Percentiles rank a stretch among this genome's conserved stretches.
Conservation (phyloP, 495 filamentous ascomycete species). For the Penicillium lagena region DNA sequence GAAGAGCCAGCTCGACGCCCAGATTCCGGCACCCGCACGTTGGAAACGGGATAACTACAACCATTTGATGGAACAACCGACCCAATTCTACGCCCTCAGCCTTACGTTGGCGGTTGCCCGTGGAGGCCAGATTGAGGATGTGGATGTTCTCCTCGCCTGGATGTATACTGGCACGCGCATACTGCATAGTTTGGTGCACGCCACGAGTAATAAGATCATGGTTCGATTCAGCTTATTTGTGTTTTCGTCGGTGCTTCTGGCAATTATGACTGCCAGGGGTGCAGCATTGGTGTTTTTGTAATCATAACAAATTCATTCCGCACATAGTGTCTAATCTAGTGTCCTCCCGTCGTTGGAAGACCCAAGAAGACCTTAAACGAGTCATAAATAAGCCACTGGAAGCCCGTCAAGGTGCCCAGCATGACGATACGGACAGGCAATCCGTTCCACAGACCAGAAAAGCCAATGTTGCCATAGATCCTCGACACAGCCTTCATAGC, state of each 20-base stretch:
- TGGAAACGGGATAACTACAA: constrained; percentile 24
- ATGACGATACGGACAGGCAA: constrained; percentile 59
- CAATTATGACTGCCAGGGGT: constrained; percentile 8
- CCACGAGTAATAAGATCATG: constrained; percentile 7
- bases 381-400: constrained; percentile 74
- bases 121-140: constrained; percentile 1
- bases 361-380: constrained; percentile 71
- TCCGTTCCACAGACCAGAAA: constrained; percentile 65
- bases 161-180: constrained; percentile 12
- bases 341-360: constrained; percentile 59
- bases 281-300: neutral
- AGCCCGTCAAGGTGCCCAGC: constrained; percentile 61
- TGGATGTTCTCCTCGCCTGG: constrained; percentile 14
- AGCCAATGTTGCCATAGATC: constrained; percentile 70
- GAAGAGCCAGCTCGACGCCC: constrained; percentile 9
- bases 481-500: constrained; percentile 54
- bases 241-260: constrained; percentile 10
- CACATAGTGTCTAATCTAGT: constrained; percentile 21
- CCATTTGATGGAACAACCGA: constrained; percentile 22
- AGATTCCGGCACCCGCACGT: constrained; percentile 13
- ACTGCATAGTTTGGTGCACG: constrained; percentile 17
- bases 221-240: constrained; percentile 9
- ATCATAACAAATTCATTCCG: no score
- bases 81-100: constrained; percentile 21
- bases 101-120: constrained; percentile 12